Percentiles rank a stretch among this genome's conserved stretches.
phyloP scores from a whole-genome alignment of 2,329 filamentous ascomycete genomes.

The Sporothrix pallida region DNA sequence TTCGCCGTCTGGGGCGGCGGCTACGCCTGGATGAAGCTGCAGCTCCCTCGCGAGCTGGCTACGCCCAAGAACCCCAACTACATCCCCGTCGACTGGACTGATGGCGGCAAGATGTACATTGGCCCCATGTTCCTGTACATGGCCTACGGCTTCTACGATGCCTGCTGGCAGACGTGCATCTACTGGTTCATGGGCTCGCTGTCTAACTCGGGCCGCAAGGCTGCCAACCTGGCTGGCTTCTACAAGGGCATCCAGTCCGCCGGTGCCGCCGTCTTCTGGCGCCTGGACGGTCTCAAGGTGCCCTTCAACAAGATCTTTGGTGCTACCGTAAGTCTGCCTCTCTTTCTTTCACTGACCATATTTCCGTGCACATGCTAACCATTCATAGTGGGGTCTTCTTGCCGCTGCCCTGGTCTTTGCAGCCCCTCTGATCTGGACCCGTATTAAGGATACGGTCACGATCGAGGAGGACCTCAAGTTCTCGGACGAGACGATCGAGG shows the following conservation, averaged over 20 bases:
- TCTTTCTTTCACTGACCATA: background rate
- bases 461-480: constrained; percentile 84
- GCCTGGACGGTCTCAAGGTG: constrained; percentile 66
- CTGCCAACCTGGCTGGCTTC: constrained; percentile 80
- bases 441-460: constrained; percentile 80
- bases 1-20: constrained; percentile 84
- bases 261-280: constrained; percentile 77
- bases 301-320: constrained; percentile 76
- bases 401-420: constrained; percentile 76
- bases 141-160: constrained; percentile 89
- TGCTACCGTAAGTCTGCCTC: constrained; percentile 50
- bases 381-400: constrained; percentile 72
- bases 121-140: constrained; percentile 89
- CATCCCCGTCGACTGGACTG: constrained; percentile 65
- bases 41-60: constrained; percentile 56
- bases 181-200: constrained; percentile 98
- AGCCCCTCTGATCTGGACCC: constrained; percentile 76
- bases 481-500: constrained; percentile 79
- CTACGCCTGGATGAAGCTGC: constrained; percentile 73
- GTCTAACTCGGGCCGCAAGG: constrained; percentile 88
- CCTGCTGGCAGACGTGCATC: constrained; percentile 84
- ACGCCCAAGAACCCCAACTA: constrained; percentile 38
- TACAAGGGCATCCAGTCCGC: constrained; percentile 74
- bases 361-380: background rate
- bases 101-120: constrained; percentile 63